Percentiles rank a stretch among this genome's conserved stretches.
Conservation (phyloP, 2,329 filamentous ascomycete species). For the Arthroderma sp. region DNA sequence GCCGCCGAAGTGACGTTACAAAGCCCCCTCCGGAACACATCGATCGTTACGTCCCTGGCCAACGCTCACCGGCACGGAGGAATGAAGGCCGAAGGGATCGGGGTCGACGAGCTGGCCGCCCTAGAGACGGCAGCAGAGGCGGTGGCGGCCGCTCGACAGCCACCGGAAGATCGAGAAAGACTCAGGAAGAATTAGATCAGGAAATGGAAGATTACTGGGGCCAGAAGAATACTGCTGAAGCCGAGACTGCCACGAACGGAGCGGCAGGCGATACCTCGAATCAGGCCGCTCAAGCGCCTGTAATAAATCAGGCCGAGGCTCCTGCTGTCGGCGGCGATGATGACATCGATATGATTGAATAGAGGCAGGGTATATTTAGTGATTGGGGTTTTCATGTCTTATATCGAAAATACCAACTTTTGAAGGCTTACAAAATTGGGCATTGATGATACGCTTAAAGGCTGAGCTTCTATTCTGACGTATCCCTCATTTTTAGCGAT, state of each 20-base stretch:
- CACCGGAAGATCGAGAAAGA: conserved; percentile 58
- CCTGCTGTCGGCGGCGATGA: conserved; percentile 6
- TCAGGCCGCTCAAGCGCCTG: conserved; percentile 3
- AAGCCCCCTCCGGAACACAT: conserved; percentile 53
- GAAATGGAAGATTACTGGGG: conserved; percentile 94
- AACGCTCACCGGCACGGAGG: conserved; percentile 29
- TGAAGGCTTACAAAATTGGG: no score
- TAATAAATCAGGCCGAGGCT: not conserved
- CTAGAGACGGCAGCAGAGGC: conserved; percentile 19
- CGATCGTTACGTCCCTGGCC: conserved; percentile 65
- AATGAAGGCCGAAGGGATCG: conserved; percentile 40
- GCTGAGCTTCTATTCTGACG: no score
- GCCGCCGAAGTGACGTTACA: conserved; percentile 40
- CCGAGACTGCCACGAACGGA: conserved; percentile 13
- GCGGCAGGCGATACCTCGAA: not conserved
- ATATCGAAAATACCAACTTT: no score
- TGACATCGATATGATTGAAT: conserved; percentile 14
- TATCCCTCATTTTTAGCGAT: no score
- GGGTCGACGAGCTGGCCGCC: conserved; percentile 34
- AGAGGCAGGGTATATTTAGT: not conserved
- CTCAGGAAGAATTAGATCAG: conserved; percentile 82
- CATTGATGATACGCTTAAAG: no score
- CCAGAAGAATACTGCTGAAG: conserved; percentile 27
- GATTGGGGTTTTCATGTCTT: not conserved
- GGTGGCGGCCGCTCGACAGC: conserved; percentile 30